These are phyloP conservation scores for Cutaneotrichosporon spelunceum DNA, from an alignment of 1,284 basidiomycete species.

Conservation along the genomic window DNA sequence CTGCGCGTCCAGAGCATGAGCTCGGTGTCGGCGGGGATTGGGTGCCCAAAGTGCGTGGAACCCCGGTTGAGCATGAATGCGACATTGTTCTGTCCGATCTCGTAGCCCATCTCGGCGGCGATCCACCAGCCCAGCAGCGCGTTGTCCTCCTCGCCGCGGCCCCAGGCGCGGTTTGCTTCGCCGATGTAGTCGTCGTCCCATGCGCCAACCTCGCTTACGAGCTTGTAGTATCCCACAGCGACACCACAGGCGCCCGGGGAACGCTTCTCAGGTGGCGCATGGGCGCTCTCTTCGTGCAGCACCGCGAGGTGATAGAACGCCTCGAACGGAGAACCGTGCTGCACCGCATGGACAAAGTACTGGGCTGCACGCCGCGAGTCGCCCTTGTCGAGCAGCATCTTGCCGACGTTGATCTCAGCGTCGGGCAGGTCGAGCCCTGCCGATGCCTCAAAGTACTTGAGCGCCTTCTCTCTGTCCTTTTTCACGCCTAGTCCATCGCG, in stretches of 20 bases:
- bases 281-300: conserved; percentile 65
- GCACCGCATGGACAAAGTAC: conserved; percentile 76
- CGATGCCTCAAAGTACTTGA: conserved; percentile 70
- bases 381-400: conserved; percentile 61
- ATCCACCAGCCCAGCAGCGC: conserved; percentile 86
- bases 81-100: conserved; percentile 92
- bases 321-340: conserved; percentile 83
- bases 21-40: conserved; percentile 56
- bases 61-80: conserved; percentile 84
- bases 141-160: conserved; percentile 60
- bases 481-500: conserved; percentile 78
- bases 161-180: conserved; percentile 79
- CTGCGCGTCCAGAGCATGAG: conserved; percentile 92
- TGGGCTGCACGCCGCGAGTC: conserved; percentile 58
- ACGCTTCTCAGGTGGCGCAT: conserved; percentile 26
- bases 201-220: conserved; percentile 78
- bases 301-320: conserved; percentile 86
- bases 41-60: neutral
- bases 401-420: conserved; percentile 84
- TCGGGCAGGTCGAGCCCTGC: conserved; percentile 82
- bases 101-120: conserved; percentile 85
- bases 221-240: conserved; percentile 77
- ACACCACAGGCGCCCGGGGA: conserved; percentile 66
- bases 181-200: conserved; percentile 82
- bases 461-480: conserved; percentile 56